Percentiles rank a stretch among this genome's conserved stretches.
These are phyloP conservation scores for Phytophthora pluvialis DNA, from an alignment of 352 stramenopile genomes.

Conservation along the genomic window DNA sequence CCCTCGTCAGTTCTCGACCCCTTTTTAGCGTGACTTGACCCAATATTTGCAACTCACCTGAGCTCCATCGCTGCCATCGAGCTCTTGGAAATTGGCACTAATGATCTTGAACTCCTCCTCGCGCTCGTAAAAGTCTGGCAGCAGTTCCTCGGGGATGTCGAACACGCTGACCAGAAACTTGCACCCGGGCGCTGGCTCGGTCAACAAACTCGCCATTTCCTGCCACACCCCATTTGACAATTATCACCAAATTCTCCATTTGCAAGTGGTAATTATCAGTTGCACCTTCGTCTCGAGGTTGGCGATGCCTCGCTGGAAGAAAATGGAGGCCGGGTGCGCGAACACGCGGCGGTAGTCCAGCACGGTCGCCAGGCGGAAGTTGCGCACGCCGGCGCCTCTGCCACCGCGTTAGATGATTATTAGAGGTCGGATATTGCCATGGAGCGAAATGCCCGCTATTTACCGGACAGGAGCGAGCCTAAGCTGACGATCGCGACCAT, in stretches of 20 bases:
- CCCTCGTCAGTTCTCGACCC: neutral
- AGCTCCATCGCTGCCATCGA: constrained; percentile 45
- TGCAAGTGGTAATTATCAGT: neutral
- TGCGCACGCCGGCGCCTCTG: constrained; percentile 72
- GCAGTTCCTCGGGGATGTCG: constrained; percentile 59
- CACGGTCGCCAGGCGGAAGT: constrained; percentile 91
- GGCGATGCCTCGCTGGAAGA: constrained; percentile 92
- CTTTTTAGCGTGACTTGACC: neutral
- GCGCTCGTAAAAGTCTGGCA: constrained; percentile 78
- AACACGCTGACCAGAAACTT: constrained; percentile 81
- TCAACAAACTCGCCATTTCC: constrained; percentile 91
- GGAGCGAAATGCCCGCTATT: neutral
- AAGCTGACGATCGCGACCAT: constrained; percentile 91
- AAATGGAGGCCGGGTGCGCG: constrained; percentile 92
- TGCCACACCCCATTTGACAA: constrained; percentile 27
- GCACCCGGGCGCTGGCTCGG: constrained; percentile 60
- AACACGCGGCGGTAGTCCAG: constrained; percentile 91
- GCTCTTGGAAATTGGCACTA: constrained; percentile 73
- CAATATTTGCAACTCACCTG: constrained; percentile 24
- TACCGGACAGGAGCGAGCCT: constrained; percentile 89
- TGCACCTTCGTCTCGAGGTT: constrained; percentile 80
- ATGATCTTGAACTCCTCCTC: constrained; percentile 92
- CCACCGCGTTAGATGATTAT: neutral
- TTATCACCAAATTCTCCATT: neutral
- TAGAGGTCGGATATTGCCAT: neutral